Conservation (phyloP, 805 yeast genomes). For the Metschnikowia kunwiensis region DNA sequence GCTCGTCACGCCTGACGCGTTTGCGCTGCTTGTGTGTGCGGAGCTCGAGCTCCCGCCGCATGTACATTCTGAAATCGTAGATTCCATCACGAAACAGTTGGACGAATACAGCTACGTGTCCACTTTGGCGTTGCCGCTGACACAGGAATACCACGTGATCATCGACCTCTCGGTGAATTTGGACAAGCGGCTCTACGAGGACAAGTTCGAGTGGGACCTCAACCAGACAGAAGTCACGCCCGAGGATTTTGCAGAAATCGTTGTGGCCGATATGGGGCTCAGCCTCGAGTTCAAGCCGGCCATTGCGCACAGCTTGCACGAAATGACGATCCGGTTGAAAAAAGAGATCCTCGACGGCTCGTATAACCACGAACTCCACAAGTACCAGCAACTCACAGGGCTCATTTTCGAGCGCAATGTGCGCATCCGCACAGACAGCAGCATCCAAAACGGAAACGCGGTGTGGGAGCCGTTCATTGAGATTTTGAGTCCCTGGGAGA, state of each 20-base stretch:
- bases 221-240: conserved; percentile 57
- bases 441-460: conserved; percentile 75
- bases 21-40: conserved; percentile 71
- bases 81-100: conserved; percentile 74
- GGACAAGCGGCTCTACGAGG: conserved; percentile 81
- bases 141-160: conserved; percentile 64
- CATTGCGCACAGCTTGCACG: conserved; percentile 83
- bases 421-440: conserved; percentile 49
- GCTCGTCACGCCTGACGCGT: conserved; percentile 66
- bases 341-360: conserved; percentile 72
- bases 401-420: conserved; percentile 43
- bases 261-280: conserved; percentile 82
- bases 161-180: conserved; percentile 78
- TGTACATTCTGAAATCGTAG: conserved; percentile 60
- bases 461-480: conserved; percentile 89
- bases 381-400: conserved; percentile 41
- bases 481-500: conserved; percentile 83
- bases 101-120: conserved; percentile 69
- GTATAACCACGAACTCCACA: conserved; percentile 41
- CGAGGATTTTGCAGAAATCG: conserved; percentile 75
- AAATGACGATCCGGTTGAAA: conserved; percentile 69
- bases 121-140: conserved; percentile 57
- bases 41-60: conserved; percentile 78
- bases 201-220: conserved; percentile 93
- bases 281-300: conserved; percentile 86